Evolutionary conservation across 1,139 yeast genomes (phyloP), one percentile per base, ranked within the genome.

Genomic region (Suhomyces terraborum): DNA sequence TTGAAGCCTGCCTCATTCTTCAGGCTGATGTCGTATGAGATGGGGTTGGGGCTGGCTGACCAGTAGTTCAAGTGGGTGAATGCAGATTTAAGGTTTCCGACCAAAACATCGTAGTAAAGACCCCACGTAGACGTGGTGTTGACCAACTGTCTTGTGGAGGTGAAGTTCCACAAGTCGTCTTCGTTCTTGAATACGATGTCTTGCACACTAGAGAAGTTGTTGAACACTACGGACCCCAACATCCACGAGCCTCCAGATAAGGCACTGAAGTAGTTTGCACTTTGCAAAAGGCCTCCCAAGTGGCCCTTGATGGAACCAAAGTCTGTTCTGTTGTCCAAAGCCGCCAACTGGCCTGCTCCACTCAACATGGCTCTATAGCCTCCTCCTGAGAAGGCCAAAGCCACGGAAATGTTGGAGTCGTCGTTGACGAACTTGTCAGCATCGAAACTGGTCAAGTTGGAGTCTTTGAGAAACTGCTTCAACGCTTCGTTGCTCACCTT

Each of bases 301-400:
- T 56, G 54, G 36, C 70, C 62, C 4, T 77, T 76, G 20, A 68
- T 68, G 10, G 82, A 72, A 34, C 76, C 79, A 28, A 44, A 48
- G 2, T 60, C 64, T 6, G 94, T 84, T 54, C 96, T 73, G 52
- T 79, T 76, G 59, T 89, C 97, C 45, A 88, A 63, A 1, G 93
- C 96, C 12, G 91, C 70, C 30, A 88, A 63, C 60, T 83, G 82
- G 30, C 97, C 96, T 2, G 95, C 96, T n/a, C 96, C 96, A 42
- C 73, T 66, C 31, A 88, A 66, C 96, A 88, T 87, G 38, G 96
- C 95, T 45, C 97, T 76, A 64, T 87, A 88, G 3, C 96, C 95
- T 54, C 97, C 97, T 29, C 97, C 97, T 5, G 93, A 81, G 56
- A 87, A 84, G 3, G 95, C 89, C 16, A 88, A 57, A 3, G 84